Evolutionary conservation across 2,329 filamentous ascomycete species (phyloP), one percentile per base, ranked within the genome.

Genomic region (Tothia fuscella): DNA sequence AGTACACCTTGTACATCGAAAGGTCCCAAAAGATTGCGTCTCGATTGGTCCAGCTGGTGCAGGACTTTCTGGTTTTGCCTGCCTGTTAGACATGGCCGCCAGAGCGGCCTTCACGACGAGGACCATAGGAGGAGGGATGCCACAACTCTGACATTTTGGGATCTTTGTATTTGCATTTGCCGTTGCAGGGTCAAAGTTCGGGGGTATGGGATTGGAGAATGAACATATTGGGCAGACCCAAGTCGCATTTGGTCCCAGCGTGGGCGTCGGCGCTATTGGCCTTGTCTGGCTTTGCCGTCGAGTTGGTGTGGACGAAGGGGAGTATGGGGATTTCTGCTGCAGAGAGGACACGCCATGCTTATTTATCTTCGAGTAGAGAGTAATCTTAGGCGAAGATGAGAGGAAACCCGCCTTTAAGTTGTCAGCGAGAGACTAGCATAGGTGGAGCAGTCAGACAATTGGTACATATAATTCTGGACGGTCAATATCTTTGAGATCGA

Each of bases 151-250:
- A 56, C 91, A 98, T 50, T 89, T 85, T 3, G 88, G 82, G 17
- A 94, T 64, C 6, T 80, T 80, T 4, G 83, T 93, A 48, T 86
- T 77, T 16, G 79, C 75, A 47, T 76, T 91, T 6, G 86, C 86
- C 2, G 81, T 79, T 1, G 79, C 72, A 0, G 87, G 83, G 53
- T 96, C 89, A 57, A 96, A 96, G 58, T 94, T 95, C 28, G 84
- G 83, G 1, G 91, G 88, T 1, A 95, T 78, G 0, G 85, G 81
- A 54, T 96, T 96, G 7, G 88, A 89, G 56, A 93, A 93, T 50
- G 83, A 89, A 68, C 89, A 96, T 53, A 96, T 96, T 2, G 84
- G 82, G 64, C 89, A 96, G 16, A 96, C 80, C 89, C 89, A 96
- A 3, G 87, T 95, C 5, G 84, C 85, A 46, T 70, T 74, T 49